Conservation (phyloP, 2,329 filamentous ascomycete genomes). For the Chaetomiaceae sp. region DNA sequence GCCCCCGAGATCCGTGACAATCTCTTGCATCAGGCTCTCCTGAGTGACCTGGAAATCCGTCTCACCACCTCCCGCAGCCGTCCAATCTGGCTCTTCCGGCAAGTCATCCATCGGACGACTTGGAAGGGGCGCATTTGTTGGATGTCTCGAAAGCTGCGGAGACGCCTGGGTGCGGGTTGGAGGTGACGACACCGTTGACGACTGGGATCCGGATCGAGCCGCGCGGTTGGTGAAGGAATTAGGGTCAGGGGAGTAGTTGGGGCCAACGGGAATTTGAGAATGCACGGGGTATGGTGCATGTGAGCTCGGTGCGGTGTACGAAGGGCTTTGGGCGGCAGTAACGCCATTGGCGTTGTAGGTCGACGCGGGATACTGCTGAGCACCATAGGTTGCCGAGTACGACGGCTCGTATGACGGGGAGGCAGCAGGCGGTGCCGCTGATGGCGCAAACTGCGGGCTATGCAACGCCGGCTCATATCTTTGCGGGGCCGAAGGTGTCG, state of each 20-base stretch:
- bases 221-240: constrained; percentile 42
- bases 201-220: constrained; percentile 47
- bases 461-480: constrained; percentile 41
- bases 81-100: constrained; percentile 41
- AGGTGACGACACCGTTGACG: constrained; percentile 45
- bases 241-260: constrained; percentile 47
- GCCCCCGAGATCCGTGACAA: constrained; percentile 50
- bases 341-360: constrained; percentile 38
- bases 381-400: constrained; percentile 23
- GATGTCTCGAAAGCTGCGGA: constrained; percentile 50
- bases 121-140: constrained; percentile 57
- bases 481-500: constrained; percentile 31
- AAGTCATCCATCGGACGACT: constrained; percentile 46
- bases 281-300: constrained; percentile 50
- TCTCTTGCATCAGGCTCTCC: constrained; percentile 54
- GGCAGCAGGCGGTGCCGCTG: constrained; percentile 23
- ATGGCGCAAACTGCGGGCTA: constrained; percentile 34
- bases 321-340: constrained; percentile 34
- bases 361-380: constrained; percentile 33
- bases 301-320: constrained; percentile 34
- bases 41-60: constrained; percentile 42
- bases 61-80: constrained; percentile 33
- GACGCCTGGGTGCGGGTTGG: constrained; percentile 39
- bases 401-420: constrained; percentile 29
- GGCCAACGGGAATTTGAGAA: constrained; percentile 50